Conservation (phyloP, 345 rosid genomes). For the Eucalyptus cladocalyx region DNA sequence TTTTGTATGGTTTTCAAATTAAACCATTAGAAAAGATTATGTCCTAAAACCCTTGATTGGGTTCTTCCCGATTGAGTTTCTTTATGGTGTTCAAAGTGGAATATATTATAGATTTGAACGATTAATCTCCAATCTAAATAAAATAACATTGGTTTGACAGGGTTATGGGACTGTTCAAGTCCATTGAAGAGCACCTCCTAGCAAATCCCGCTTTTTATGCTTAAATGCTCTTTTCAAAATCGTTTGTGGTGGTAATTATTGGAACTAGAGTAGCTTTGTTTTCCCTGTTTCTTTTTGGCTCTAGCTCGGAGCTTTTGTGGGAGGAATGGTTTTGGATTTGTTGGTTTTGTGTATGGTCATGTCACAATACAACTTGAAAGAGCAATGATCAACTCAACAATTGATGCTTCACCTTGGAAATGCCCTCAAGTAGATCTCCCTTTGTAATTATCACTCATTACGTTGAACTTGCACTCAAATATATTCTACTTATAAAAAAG, state of each 20-base stretch:
- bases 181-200: neutral
- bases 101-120: neutral
- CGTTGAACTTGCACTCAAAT: neutral
- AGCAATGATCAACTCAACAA: neutral
- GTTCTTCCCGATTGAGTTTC: neutral
- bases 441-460: neutral
- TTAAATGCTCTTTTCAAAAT: neutral
- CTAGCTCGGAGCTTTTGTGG: neutral
- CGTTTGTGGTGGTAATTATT: neutral
- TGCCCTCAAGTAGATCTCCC: neutral
- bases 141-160: neutral
- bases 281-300: neutral
- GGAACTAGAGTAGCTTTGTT: neutral
- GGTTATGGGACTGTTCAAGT: neutral
- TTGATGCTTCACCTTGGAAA: neutral
- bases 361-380: neutral
- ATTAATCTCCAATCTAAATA: neutral
- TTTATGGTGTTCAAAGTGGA: neutral
- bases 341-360: neutral
- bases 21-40: neutral
- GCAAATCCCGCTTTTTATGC: neutral
- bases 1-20: neutral
- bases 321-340: neutral
- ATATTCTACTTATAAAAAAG: neutral
- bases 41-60: neutral